Conservation (phyloP, 2,329 filamentous ascomycete species). For the Penicillium hordei region DNA sequence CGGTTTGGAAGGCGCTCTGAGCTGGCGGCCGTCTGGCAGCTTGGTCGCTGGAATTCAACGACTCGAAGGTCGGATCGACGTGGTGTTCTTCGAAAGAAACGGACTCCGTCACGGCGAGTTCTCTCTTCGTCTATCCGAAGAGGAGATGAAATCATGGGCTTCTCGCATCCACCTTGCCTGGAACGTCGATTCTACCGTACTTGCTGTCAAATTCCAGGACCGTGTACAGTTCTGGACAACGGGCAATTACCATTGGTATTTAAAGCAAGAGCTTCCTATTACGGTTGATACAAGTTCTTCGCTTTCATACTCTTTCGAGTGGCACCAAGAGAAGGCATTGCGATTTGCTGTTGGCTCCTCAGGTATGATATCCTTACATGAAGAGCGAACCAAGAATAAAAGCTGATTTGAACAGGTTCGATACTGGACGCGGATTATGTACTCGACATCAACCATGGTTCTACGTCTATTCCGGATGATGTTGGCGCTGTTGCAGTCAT, state of each 20-base stretch:
- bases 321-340: constrained; percentile 85
- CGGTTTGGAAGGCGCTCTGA: constrained; percentile 79
- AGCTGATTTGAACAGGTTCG: constrained; percentile 34
- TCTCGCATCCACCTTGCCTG: constrained; percentile 69
- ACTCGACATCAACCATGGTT: constrained; percentile 67
- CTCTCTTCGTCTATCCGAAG: constrained; percentile 65
- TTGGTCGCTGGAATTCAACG: constrained; percentile 84
- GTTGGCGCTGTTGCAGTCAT: constrained; percentile 78
- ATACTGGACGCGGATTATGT: constrained; percentile 66
- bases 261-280: constrained; percentile 80
- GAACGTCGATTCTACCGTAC: constrained; percentile 89
- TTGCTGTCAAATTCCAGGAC: constrained; percentile 75
- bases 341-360: constrained; percentile 59
- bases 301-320: constrained; percentile 47
- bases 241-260: constrained; percentile 96
- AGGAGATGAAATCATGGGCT: constrained; percentile 56
- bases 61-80: constrained; percentile 66
- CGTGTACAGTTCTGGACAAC: constrained; percentile 92
- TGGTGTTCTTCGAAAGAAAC: constrained; percentile 96
- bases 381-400: background rate
- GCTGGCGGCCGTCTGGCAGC: constrained; percentile 90
- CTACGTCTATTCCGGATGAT: constrained; percentile 70
- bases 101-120: constrained; percentile 97
- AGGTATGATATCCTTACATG: constrained; percentile 37
- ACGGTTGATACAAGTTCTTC: constrained; percentile 27